phyloP scores from a whole-genome alignment of 805 yeast species.

The Candida endomychidarum region DNA sequence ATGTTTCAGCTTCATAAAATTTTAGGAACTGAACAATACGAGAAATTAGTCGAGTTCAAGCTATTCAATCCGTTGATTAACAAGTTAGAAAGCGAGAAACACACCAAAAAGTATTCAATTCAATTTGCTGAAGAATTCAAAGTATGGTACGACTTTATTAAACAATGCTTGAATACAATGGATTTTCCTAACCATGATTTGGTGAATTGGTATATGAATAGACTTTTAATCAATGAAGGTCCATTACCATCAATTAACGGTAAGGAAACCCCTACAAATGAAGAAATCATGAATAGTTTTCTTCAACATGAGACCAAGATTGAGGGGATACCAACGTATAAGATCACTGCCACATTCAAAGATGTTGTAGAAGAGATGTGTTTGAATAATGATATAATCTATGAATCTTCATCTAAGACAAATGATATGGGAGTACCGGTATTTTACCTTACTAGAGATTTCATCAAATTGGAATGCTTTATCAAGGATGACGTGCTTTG shows the following conservation, averaged over 20 bases:
- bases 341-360: constrained; percentile 27
- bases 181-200: constrained; percentile 1
- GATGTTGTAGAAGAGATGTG: constrained; percentile 70
- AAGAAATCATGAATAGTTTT: constrained; percentile 3
- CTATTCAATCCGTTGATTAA: constrained; percentile 41
- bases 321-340: constrained; percentile 43
- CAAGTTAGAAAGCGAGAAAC: not conserved
- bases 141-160: constrained; percentile 6
- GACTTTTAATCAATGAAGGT: constrained; percentile 5
- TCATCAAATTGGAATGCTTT: constrained; percentile 27
- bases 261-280: not conserved
- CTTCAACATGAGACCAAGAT: constrained; percentile 11
- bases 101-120: not conserved
- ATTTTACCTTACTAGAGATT: constrained; percentile 37
- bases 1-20: not conserved
- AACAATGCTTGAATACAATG: not conserved
- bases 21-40: constrained; percentile 9
- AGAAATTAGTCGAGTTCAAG: constrained; percentile 27
- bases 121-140: constrained; percentile 4
- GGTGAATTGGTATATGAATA: constrained; percentile 17
- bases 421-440: constrained; percentile 42
- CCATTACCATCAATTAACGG: constrained; percentile 1
- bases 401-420: constrained; percentile 32
- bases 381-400: constrained; percentile 43
- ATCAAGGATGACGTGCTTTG: constrained; percentile 68